Evolutionary conservation across 805 yeast genomes (phyloP).

Genomic region (Yamadazyma philogaea): DNA sequence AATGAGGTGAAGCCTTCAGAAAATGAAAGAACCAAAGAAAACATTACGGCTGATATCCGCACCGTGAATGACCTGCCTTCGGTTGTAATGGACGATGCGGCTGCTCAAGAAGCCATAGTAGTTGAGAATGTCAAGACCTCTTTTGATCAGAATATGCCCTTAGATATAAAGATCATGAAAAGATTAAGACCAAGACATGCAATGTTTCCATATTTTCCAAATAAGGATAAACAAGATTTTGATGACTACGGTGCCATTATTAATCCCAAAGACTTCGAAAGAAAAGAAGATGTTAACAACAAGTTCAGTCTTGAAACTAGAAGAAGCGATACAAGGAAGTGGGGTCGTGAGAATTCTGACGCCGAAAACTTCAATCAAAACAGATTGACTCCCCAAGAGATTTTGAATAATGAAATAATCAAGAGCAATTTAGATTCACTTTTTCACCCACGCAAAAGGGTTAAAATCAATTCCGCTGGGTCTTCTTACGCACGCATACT

Average conservation of each 20-base stretch:
- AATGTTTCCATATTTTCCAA: constrained; percentile 72
- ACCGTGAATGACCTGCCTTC: constrained; percentile 5
- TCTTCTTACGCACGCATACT: constrained; percentile 15
- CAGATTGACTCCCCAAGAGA: constrained; percentile 42
- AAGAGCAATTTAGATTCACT: constrained; percentile 47
- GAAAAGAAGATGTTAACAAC: constrained; percentile 47
- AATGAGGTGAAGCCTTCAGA: neutral
- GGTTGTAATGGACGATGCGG: constrained; percentile 27
- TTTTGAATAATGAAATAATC: constrained; percentile 38
- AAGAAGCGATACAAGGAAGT: constrained; percentile 29
- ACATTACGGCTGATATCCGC: neutral
- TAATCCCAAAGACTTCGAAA: constrained; percentile 59
- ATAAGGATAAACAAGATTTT: constrained; percentile 47
- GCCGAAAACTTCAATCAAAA: constrained; percentile 20
- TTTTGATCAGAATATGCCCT: constrained; percentile 43
- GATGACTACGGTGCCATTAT: constrained; percentile 90
- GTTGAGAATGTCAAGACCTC: constrained; percentile 35
- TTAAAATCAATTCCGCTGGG: constrained; percentile 17
- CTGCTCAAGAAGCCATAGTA: constrained; percentile 40
- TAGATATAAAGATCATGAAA: constrained; percentile 49
- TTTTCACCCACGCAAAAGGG: constrained; percentile 49
- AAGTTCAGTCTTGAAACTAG: constrained; percentile 38
- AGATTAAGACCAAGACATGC: constrained; percentile 50
- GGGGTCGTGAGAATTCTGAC: constrained; percentile 23
- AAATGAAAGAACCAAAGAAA: constrained; percentile 6